phyloP scores from a whole-genome alignment of 2,329 filamentous ascomycete genomes.

The Cercospora beticola region DNA sequence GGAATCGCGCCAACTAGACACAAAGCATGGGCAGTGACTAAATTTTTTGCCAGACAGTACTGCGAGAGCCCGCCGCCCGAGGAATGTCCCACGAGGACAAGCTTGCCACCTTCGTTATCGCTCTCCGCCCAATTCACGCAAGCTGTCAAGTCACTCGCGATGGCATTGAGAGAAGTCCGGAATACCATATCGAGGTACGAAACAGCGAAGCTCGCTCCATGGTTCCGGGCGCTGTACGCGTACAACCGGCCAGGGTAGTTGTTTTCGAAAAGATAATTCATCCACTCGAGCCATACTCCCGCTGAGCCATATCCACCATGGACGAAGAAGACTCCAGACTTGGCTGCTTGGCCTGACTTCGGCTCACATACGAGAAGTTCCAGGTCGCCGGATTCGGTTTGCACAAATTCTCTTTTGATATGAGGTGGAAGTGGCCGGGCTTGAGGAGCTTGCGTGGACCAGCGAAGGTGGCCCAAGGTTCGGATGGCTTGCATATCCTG shows the following conservation, averaged over 20 bases:
- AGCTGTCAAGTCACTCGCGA: constrained; percentile 49
- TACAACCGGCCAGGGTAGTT: constrained; percentile 50
- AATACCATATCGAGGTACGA: constrained; percentile 52
- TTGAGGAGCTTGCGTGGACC: constrained; percentile 13
- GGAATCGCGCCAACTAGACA: constrained; percentile 17
- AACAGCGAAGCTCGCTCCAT: constrained; percentile 55
- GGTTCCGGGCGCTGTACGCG: constrained; percentile 54
- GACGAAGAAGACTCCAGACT: constrained; percentile 47
- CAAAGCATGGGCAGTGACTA: neutral
- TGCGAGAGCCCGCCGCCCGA: constrained; percentile 54
- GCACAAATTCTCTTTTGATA: constrained; percentile 13
- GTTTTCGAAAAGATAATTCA: constrained; percentile 48
- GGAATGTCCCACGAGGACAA: constrained; percentile 52
- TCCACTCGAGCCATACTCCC: constrained; percentile 54
- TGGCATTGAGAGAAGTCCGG: constrained; percentile 44
- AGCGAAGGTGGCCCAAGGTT: constrained; percentile 11
- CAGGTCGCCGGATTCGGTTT: constrained; percentile 48
- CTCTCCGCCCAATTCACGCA: constrained; percentile 39
- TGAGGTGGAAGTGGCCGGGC: constrained; percentile 13
- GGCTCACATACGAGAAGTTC: constrained; percentile 50
- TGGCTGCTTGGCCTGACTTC: constrained; percentile 35
- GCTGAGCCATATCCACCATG: constrained; percentile 58
- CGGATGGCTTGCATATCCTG: constrained; percentile 9
- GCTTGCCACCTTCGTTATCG: constrained; percentile 21
- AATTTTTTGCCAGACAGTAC: constrained; percentile 46